Evolutionary conservation across 306 rosid species (phyloP), one percentile per base, ranked within the genome.

Genomic region (Purshia tridentata): DNA sequence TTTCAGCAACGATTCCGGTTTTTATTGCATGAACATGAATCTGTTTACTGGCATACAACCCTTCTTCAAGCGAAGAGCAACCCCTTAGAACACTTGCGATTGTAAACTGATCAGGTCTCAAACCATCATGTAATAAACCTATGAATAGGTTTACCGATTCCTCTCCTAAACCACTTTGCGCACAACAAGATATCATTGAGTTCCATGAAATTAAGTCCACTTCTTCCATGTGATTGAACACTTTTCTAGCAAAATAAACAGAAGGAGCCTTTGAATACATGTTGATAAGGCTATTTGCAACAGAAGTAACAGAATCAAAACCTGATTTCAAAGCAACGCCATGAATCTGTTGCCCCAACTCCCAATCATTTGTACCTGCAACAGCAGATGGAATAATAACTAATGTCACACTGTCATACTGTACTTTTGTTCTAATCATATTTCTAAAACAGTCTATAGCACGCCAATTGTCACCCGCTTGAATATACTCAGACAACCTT

Each of bases 121-220:
- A 65, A 55, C 94, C 92, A 71, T 72, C 48, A 6, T 62, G 81
- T 73, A 92, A 70, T 55, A 85, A 77, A 81, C 78, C 86, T 55
- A 70, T 42, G 14, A 86, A 90, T 39, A 87, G 65, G 35, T 78
- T 73, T 9, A 85, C 10, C 3, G 96, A 84, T 61, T 85, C 86
- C 79, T 82, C 85, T 74, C 76, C 86, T 65, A 80, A 78, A 74
- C 90, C 76, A 77, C 75, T 79, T 74, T 76, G 78, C 0, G 84
- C 78, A 77, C 84, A 88, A 83, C 87, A 88, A 19, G 94, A 88
- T 77, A 88, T 88, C 84, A 92, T 62, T 0, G 98, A 86, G 85
- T 92, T 92, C 96, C 94, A 92, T 6, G 95, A 86, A 76, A 92
- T 80, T 56, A 92, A 79, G 83, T 92, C 98, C 83, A 72, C 67